A percentile compares a stretch with the other conserved stretches of the same genome.
These are phyloP conservation scores for Lagenidium giganteum DNA, from an alignment of 352 stramenopile genomes.

Conservation along the genomic window DNA sequence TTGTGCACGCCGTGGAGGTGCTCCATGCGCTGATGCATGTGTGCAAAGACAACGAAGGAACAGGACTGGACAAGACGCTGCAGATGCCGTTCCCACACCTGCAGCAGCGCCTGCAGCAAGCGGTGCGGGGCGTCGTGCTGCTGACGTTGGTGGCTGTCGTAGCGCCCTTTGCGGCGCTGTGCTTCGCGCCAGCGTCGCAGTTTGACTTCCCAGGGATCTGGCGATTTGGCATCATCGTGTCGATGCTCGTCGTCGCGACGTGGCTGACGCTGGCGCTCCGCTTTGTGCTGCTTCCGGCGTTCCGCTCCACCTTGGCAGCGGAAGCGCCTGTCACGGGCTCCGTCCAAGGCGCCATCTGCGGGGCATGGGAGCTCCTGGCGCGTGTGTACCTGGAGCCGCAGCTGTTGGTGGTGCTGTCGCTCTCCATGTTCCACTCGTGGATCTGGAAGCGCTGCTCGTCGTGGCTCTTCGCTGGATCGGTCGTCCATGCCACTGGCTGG, in stretches of 20 bases:
- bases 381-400: conserved; percentile 38
- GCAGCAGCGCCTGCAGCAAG: conserved; percentile 52
- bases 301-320: conserved; percentile 16
- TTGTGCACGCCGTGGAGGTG: conserved; percentile 43
- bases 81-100: conserved; percentile 36
- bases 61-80: no score
- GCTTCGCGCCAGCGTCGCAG: conserved; percentile 24
- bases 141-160: conserved; percentile 14
- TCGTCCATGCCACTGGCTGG: conserved; percentile 16
- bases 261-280: conserved; percentile 31
- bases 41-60: conserved; percentile 9
- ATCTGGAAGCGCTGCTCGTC: conserved; percentile 31
- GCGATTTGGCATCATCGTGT: conserved; percentile 17
- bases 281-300: conserved; percentile 37
- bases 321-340: conserved; percentile 18
- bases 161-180: conserved; percentile 23
- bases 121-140: conserved; percentile 37
- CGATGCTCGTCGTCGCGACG: conserved; percentile 15
- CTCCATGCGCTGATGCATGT: conserved; percentile 35
- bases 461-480: conserved; percentile 1
- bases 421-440: conserved; percentile 43
- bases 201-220: conserved; percentile 24
- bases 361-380: conserved; percentile 20
- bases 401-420: conserved; percentile 29
- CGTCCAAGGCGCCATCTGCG: conserved; percentile 32